A percentile compares a stretch with the other conserved stretches of the same genome.
These are phyloP conservation scores for Sugiyamaella marilandica DNA, from an alignment of 805 yeast species.

Conservation along the genomic window DNA sequence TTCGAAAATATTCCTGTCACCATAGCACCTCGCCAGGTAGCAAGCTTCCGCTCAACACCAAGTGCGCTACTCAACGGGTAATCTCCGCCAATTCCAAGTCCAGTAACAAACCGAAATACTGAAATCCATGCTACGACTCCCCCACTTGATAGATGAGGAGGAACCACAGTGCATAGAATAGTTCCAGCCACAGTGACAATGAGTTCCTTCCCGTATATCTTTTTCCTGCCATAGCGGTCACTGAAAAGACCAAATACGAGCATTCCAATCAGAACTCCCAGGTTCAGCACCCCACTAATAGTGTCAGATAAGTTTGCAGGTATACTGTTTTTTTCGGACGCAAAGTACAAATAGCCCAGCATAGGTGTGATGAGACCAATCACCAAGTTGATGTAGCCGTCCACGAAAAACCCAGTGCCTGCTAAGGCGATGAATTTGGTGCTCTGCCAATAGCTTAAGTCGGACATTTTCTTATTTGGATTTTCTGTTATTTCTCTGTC, in stretches of 20 bases:
- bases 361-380: conserved; percentile 77
- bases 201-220: conserved; percentile 80
- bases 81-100: conserved; percentile 98
- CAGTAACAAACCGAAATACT: conserved; percentile 66
- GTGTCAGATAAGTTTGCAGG: conserved; percentile 47
- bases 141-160: conserved; percentile 67
- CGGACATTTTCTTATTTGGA: not conserved
- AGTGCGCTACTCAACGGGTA: conserved; percentile 91
- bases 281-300: not conserved
- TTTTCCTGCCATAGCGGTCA: conserved; percentile 80
- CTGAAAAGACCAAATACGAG: conserved; percentile 77
- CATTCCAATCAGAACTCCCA: not conserved
- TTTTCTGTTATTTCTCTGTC: too few species aligned
- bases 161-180: conserved; percentile 56
- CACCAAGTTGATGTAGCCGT: conserved; percentile 88
- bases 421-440: conserved; percentile 58
- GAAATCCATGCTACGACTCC: conserved; percentile 56
- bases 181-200: conserved; percentile 80
- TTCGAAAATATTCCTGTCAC: conserved; percentile 95
- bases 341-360: conserved; percentile 65
- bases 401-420: conserved; percentile 91
- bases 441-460: not conserved
- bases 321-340: conserved; percentile 35
- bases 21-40: conserved; percentile 97
- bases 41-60: conserved; percentile 69